Percentiles rank a stretch among this genome's conserved stretches.
phyloP scores from a whole-genome alignment of 2,329 filamentous ascomycete species.

The Aspergillus chevalieri region DNA sequence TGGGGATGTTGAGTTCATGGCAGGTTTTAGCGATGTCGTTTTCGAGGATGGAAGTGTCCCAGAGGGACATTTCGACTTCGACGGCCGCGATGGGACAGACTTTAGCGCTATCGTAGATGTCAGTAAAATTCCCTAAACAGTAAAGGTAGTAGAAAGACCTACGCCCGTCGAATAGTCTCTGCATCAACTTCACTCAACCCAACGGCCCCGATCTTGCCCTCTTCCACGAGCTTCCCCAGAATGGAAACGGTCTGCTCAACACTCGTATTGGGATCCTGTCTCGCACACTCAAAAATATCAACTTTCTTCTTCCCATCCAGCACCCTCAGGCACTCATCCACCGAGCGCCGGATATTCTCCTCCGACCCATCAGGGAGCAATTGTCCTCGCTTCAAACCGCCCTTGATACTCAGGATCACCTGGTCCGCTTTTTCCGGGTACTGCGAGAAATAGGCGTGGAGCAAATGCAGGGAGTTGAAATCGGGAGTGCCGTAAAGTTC shows the following conservation, averaged over 20 bases:
- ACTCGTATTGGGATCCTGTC: constrained; percentile 49
- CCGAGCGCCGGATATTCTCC: constrained; percentile 49
- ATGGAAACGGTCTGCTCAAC: constrained; percentile 43
- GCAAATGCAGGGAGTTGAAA: constrained; percentile 54
- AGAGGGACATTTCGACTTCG: constrained; percentile 57
- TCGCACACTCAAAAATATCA: constrained; percentile 55
- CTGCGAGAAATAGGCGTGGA: constrained; percentile 57
- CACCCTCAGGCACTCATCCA: constrained; percentile 52
- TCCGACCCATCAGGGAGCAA: constrained; percentile 47
- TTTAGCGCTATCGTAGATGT: constrained; percentile 28
- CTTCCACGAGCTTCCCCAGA: constrained; percentile 34
- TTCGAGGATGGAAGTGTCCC: constrained; percentile 50
- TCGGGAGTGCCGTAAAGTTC: constrained; percentile 59
- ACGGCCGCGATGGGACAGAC: constrained; percentile 53
- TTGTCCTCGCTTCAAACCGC: constrained; percentile 38
- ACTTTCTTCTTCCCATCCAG: constrained; percentile 54
- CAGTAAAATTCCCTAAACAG: too few relatives aligned
- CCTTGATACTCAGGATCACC: constrained; percentile 59
- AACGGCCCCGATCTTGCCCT: constrained; percentile 41
- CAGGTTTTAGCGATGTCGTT: constrained; percentile 55
- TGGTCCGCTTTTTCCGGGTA: constrained; percentile 60
- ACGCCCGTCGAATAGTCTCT: constrained; percentile 40
- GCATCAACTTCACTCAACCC: constrained; percentile 40
- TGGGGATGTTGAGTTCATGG: constrained; percentile 51
- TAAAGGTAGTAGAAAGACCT: constrained; percentile 10